Conservation (phyloP, 2,329 filamentous ascomycete genomes). For the Metarhizium rileyi region DNA sequence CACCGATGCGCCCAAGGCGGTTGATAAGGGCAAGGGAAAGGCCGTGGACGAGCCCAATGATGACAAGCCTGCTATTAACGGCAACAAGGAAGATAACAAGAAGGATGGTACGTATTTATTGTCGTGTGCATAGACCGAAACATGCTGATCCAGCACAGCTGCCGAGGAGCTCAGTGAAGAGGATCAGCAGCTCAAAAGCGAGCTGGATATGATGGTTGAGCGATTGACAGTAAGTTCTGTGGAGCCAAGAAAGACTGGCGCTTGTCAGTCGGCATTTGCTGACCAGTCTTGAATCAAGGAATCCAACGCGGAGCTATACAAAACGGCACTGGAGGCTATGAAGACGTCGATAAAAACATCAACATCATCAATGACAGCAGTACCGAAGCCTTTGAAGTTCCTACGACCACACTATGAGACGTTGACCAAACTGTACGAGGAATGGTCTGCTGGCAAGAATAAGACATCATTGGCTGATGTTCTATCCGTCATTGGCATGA, state of each 20-base stretch:
- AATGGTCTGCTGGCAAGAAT: conserved; percentile 75
- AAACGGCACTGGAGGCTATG: conserved; percentile 87
- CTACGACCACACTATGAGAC: conserved; percentile 92
- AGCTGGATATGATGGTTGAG: conserved; percentile 97
- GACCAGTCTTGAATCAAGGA: conserved; percentile 49
- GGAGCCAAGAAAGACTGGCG: not conserved
- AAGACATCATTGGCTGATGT: conserved; percentile 91
- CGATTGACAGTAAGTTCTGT: conserved; percentile 62
- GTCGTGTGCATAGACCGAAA: conserved; percentile 6
- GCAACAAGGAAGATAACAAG: conserved; percentile 68
- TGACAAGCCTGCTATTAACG: conserved; percentile 59
- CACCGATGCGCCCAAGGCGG: conserved; percentile 71
- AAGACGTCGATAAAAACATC: conserved; percentile 98
- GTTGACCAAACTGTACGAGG: conserved; percentile 77
- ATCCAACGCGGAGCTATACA: conserved; percentile 77
- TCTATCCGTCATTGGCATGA: conserved; percentile 96
- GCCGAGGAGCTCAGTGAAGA: conserved; percentile 83
- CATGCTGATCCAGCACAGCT: conserved; percentile 18
- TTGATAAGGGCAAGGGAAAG: conserved; percentile 96
- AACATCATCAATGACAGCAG: conserved; percentile 98
- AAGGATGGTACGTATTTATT: conserved; percentile 32
- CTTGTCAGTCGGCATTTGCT: not conserved
- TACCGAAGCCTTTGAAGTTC: conserved; percentile 97
- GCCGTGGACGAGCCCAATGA: conserved; percentile 62
- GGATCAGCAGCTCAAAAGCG: conserved; percentile 94